These are phyloP conservation scores for Plectosphaerella cucumerina DNA, from an alignment of 2,329 filamentous ascomycete genomes.

Conservation along the genomic window DNA sequence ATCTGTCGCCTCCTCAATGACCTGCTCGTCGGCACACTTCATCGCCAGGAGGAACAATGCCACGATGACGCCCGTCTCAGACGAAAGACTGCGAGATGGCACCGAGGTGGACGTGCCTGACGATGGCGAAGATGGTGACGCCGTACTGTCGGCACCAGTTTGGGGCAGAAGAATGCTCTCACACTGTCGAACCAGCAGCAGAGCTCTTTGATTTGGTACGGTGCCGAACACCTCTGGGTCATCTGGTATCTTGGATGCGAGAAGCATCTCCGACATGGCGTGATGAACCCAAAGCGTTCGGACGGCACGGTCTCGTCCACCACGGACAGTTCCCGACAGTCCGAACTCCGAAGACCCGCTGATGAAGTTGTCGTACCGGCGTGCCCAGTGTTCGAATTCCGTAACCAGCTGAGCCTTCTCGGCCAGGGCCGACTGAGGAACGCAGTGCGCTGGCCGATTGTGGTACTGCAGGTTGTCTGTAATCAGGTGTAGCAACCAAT, in stretches of 20 bases:
- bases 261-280: neutral
- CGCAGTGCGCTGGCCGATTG: neutral
- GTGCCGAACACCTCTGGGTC: neutral
- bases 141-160: neutral
- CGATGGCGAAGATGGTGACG: neutral
- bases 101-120: neutral
- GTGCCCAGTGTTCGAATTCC: neutral
- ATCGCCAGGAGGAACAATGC: conserved; percentile 4
- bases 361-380: neutral
- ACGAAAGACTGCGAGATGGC: neutral
- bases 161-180: neutral
- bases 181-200: neutral
- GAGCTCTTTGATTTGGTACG: neutral
- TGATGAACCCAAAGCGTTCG: neutral
- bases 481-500: conserved; percentile 1
- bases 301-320: neutral
- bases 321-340: no score
- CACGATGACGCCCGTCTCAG: conserved; percentile 3
- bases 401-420: neutral
- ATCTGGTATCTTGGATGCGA: neutral
- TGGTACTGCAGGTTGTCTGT: neutral
- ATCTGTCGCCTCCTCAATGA: neutral
- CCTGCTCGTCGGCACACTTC: conserved; percentile 1
- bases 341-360: no score
- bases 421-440: neutral